Base-by-base conservation (phyloP, 2,329 filamentous ascomycete species). In the Aspergillus sergii region DNA sequence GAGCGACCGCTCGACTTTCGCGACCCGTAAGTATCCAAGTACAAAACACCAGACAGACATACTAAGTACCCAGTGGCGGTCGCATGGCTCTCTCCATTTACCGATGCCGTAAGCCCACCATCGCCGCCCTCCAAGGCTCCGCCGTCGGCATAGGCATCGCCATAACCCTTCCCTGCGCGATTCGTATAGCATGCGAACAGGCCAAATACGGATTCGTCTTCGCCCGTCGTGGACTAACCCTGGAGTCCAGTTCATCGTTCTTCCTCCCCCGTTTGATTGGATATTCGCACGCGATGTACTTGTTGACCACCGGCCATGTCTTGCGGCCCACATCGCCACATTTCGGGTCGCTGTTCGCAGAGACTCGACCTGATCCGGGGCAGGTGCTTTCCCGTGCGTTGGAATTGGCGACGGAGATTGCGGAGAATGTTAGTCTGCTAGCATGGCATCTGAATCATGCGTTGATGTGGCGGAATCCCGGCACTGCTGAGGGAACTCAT, bases 151-250 rank as follows among this genome's bases (percentile, higher is more conserved):
- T 87, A 30, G 85, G 85, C 23, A 85, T 86, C 65, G 87, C 85
- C 34, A 84, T 86, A 81, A 84, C 83, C 0, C 79, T 87, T 12
- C 83, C 85, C 28, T 83, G 84, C 72, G 81, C 81, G 39, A 86
- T 87, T 60, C 80, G 72, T 30, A 79, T 89, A 66, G 86, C 80
- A 23, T 86, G 84, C 67, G 73, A 78, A 34, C 77, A 79, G 14
- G 88, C 89, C 1, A 90, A 90, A 71, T 85, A 92, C 65, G 90
- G 90, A 55, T 91, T 93, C 72, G 89, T 92, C 19, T 93, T 93
- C 75, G 82, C 85, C 16, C 84, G 89, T 28, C 83, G 90, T 41
- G 91, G 90, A 0, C 82, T 93, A 69, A 82, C 87, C 64, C 88
- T 91, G 85, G 91, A 93, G 76, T 89, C 88, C 0, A 88, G 85